These are phyloP conservation scores for Crithidia brevicula DNA, from an alignment of 208 protist genomes.

Conservation along the genomic window DNA sequence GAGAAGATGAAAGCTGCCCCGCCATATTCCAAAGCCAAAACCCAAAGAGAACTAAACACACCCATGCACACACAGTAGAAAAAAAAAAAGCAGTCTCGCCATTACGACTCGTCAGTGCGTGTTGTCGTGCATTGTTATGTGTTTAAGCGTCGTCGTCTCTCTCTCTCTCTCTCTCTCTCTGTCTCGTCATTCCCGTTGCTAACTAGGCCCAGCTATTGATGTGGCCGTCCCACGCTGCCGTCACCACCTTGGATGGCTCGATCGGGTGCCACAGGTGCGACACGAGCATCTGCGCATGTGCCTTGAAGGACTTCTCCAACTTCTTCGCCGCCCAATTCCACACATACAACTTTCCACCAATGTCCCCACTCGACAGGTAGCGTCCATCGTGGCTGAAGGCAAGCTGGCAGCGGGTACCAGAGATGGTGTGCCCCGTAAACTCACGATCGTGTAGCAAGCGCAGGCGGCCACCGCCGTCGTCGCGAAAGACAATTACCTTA, in stretches of 20 bases:
- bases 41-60: too few relatives aligned
- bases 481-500: constrained; percentile 93
- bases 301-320: constrained; percentile 82
- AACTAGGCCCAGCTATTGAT: constrained; percentile 88
- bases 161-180: background rate
- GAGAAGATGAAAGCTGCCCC: too few relatives aligned
- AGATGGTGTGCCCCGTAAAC: constrained; percentile 93
- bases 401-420: constrained; percentile 95
- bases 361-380: constrained; percentile 92
- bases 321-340: constrained; percentile 95
- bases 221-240: constrained; percentile 94
- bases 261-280: constrained; percentile 95
- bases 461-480: constrained; percentile 83
- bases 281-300: constrained; percentile 86
- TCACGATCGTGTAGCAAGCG: constrained; percentile 82
- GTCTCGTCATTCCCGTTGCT: background rate
- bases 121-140: too few relatives aligned
- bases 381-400: constrained; percentile 93
- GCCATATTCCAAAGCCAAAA: too few relatives aligned
- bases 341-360: constrained; percentile 90
- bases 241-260: constrained; percentile 89
- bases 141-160: too few relatives aligned
- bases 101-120: too few relatives aligned
- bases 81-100: too few relatives aligned
- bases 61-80: too few relatives aligned